phyloP scores from a whole-genome alignment of 345 rosid species.

The Citrus medica region DNA sequence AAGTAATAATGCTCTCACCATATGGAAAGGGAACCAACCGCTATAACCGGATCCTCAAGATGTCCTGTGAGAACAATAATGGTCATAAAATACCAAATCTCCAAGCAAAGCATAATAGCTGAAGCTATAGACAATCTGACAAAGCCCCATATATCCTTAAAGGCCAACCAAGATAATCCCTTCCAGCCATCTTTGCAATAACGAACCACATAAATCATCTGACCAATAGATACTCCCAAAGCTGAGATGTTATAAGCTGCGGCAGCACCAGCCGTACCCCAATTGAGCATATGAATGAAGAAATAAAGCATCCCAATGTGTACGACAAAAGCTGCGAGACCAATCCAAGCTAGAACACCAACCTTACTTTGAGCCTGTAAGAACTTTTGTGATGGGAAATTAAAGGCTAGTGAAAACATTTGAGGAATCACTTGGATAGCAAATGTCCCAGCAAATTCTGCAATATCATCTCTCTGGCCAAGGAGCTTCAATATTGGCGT shows the following conservation, averaged over 20 bases:
- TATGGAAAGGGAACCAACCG: constrained; percentile 91
- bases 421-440: constrained; percentile 78
- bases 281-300: constrained; percentile 56
- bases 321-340: constrained; percentile 48
- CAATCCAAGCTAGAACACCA: constrained; percentile 73
- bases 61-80: constrained; percentile 95
- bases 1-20: constrained; percentile 38
- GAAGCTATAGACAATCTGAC: constrained; percentile 79
- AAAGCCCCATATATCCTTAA: constrained; percentile 78
- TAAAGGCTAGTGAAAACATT: constrained; percentile 80
- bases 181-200: constrained; percentile 93
- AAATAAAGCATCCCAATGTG: constrained; percentile 52
- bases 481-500: constrained; percentile 70
- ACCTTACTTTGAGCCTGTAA: constrained; percentile 91
- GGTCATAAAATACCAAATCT: constrained; percentile 97
- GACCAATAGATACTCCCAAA: constrained; percentile 69
- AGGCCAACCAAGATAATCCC: constrained; percentile 85
- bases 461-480: constrained; percentile 66
- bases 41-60: constrained; percentile 75
- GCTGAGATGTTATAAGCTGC: constrained; percentile 67
- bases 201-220: constrained; percentile 69
- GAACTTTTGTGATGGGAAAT: constrained; percentile 86
- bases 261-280: constrained; percentile 86
- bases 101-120: constrained; percentile 95
- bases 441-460: constrained; percentile 68